Evolutionary conservation across 441 rosid genomes (phyloP), one percentile per base, ranked within the genome.

Genomic region (Bocquillonia castaneifolia): DNA sequence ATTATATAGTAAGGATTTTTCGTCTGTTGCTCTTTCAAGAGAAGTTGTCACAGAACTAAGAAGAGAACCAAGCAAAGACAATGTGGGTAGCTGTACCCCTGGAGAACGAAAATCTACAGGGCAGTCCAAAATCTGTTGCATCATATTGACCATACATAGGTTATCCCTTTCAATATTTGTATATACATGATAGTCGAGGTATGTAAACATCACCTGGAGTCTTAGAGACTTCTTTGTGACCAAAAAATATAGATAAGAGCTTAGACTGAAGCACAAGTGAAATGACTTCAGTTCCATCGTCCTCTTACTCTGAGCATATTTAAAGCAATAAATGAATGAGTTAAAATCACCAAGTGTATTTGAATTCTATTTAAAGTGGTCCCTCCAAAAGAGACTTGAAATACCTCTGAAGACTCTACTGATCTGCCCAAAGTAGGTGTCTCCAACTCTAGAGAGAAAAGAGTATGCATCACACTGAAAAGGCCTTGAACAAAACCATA

Each of bases 401-500:
- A 68, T 78, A 91, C 90, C 93, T 83, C 83, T 45, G 72, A 70
- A 70, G 83, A 78, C 72, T 69, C 70, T 40, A 76, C 71, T 57
- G 79, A 71, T 55, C 62, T 78, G 22, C 85, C 73, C 42, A 81
- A 69, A 54, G 68, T 59, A 10, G 78, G 60, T 51, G 57, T 44
- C 47, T 76, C 84, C 29, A 75, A 75, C 63, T 82, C 83, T 64
- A 63, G 70, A 34, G 88, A 78, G 82, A 93, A 93, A 66, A 93
- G 77, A 77, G 62, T 60, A 75, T 66, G 74, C 93, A 89, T 93
- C 91, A 91, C 83, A 63, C 83, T 81, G 79, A 89, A 91, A 59
- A 93, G 87, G 62, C 86, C 92, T 90, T 91, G 97, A 77, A 91
- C 90, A 84, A 89, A 84, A 66, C 97, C 97, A 77, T 77, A 82